These are phyloP conservation scores for Amylocystis lapponica DNA, from an alignment of 768 basidiomycete species.

Conservation along the genomic window DNA sequence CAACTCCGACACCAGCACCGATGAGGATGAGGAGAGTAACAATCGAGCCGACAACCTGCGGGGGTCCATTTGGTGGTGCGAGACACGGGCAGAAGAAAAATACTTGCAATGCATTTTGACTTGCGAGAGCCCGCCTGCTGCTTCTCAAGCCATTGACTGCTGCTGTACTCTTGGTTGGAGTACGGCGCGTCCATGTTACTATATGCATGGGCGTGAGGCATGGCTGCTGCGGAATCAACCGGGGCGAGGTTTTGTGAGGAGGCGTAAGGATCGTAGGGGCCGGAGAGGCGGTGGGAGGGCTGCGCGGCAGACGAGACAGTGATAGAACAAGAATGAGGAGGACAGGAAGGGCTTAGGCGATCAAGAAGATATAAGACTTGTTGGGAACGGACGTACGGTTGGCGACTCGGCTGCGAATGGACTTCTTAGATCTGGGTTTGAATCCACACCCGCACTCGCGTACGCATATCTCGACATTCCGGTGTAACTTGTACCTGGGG, in stretches of 20 bases:
- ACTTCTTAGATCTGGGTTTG: not conserved
- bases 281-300: conserved; percentile 27
- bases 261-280: conserved; percentile 31
- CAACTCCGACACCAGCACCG: conserved; percentile 54
- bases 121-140: conserved; percentile 20
- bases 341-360: too few species aligned
- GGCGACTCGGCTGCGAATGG: not conserved
- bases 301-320: conserved; percentile 23
- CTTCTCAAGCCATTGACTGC: conserved; percentile 38
- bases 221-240: conserved; percentile 11
- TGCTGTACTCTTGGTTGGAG: conserved; percentile 19
- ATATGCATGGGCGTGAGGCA: conserved; percentile 10
- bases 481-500: too few species aligned
- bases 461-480: not conserved
- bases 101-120: conserved; percentile 55
- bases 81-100: not conserved
- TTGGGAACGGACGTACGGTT: too few species aligned
- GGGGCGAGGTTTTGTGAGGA: conserved; percentile 19
- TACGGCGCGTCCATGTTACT: conserved; percentile 23
- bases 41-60: conserved; percentile 49
- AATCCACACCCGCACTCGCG: not conserved
- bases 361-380: too few species aligned
- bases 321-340: conserved; percentile 1
- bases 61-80: not conserved
- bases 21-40: conserved; percentile 43